phyloP scores from a whole-genome alignment of 2,329 filamentous ascomycete genomes.

The Penicillium griseofulvum region DNA sequence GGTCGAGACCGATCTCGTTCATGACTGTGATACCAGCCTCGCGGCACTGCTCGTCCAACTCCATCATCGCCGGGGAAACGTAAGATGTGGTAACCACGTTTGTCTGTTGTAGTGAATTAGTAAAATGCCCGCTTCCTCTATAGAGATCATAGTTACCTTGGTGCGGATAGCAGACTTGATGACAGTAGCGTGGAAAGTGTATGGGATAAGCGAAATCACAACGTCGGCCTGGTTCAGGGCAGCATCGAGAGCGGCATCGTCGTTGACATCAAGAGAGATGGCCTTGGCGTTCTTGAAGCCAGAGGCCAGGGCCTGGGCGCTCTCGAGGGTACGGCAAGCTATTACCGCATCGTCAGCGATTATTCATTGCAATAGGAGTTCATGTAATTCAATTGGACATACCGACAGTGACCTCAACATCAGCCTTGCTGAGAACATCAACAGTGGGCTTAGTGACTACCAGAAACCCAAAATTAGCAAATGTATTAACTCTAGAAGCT shows the following conservation, averaged over 20 bases:
- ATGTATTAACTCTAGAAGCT: slow-evolving; percentile 2
- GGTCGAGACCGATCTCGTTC: slow-evolving; percentile 77
- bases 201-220: slow-evolving; percentile 81
- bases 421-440: slow-evolving; percentile 60
- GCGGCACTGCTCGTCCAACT: slow-evolving; percentile 78
- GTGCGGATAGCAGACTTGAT: slow-evolving; percentile 90
- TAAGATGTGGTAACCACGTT: slow-evolving; percentile 95
- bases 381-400: slow-evolving; percentile 30
- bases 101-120: slow-evolving; percentile 52
- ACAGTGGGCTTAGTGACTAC: slow-evolving; percentile 62
- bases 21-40: slow-evolving; percentile 93
- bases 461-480: slow-evolving; percentile 12
- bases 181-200: slow-evolving; percentile 82
- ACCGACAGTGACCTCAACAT: slow-evolving; percentile 65
- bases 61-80: slow-evolving; percentile 87
- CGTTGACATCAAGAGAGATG: slow-evolving; percentile 79
- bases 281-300: slow-evolving; percentile 71
- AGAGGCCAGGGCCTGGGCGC: slow-evolving; percentile 69
- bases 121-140: neutral
- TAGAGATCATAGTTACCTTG: slow-evolving; percentile 49
- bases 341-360: neutral
- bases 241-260: slow-evolving; percentile 73
- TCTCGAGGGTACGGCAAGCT: slow-evolving; percentile 80
- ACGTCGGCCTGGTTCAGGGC: slow-evolving; percentile 77
- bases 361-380: neutral